Evolutionary conservation across 176 grass and related monocot species (phyloP).

Genomic region (Thalia dealbata): DNA sequence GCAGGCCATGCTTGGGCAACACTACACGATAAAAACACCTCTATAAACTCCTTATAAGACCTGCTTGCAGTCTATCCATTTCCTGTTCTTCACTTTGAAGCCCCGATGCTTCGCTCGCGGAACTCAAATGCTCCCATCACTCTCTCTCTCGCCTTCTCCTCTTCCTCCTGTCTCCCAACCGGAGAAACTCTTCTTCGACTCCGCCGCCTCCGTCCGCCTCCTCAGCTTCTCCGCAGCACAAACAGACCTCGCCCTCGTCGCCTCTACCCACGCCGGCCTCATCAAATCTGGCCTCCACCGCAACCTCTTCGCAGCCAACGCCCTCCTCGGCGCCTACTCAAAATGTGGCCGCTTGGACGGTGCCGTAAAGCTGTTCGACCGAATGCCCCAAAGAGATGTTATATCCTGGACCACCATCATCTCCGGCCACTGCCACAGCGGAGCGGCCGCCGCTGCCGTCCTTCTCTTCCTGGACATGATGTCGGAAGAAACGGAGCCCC

Average conservation of each 20-base stretch:
- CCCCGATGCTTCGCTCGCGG: no score
- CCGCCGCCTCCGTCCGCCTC: slow-evolving; percentile 21
- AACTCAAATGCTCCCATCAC: slow-evolving; percentile 3
- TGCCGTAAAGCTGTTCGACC: slow-evolving; percentile 45
- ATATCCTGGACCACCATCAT: slow-evolving; percentile 49
- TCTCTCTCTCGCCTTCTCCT: background rate
- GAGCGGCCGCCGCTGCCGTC: slow-evolving; percentile 32
- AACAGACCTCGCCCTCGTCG: slow-evolving; percentile 9
- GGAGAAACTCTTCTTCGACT: background rate
- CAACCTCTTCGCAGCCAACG: slow-evolving; percentile 13
- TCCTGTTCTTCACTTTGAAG: no score
- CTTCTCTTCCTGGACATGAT: slow-evolving; percentile 45
- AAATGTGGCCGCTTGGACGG: slow-evolving; percentile 29
- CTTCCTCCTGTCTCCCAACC: background rate
- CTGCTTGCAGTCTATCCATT: no score
- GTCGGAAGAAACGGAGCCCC: slow-evolving; percentile 9
- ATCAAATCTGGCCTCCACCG: slow-evolving; percentile 22
- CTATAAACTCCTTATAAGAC: background rate
- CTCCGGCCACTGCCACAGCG: slow-evolving; percentile 34
- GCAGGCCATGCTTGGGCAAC: no score
- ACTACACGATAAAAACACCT: no score
- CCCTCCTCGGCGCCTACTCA: slow-evolving; percentile 17
- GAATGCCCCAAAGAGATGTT: slow-evolving; percentile 49
- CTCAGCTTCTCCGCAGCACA: slow-evolving; percentile 35
- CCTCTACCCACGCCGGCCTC: slow-evolving; percentile 29